A percentile compares a stretch with the other conserved stretches of the same genome.
Conservation (phyloP, 1,139 yeast species). For the Taiozyma sp. region DNA sequence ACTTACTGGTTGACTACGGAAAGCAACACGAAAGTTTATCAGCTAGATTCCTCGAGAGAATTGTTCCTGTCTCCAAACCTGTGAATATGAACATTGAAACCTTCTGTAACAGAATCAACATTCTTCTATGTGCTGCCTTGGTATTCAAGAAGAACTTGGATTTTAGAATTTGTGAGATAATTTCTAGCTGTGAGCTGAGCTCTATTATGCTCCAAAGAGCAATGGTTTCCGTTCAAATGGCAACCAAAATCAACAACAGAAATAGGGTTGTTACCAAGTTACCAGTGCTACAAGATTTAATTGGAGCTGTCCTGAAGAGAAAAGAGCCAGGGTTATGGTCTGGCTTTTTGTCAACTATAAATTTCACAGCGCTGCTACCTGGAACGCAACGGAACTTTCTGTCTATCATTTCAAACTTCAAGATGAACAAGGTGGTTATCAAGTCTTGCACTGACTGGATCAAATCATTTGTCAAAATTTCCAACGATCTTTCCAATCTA, state of each 20-base stretch:
- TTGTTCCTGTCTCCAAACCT: slow-evolving; percentile 17
- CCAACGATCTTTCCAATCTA: slow-evolving; percentile 2
- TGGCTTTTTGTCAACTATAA: slow-evolving; percentile 5
- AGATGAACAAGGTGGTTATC: slow-evolving; percentile 7
- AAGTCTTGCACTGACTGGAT: slow-evolving; percentile 2
- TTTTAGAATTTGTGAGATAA: slow-evolving; percentile 8
- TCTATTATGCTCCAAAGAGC: slow-evolving; percentile 6
- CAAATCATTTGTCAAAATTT: neutral
- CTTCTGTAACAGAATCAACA: slow-evolving; percentile 19
- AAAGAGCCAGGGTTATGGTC: slow-evolving; percentile 7
- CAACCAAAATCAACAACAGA: slow-evolving; percentile 7
- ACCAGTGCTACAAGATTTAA: slow-evolving; percentile 2
- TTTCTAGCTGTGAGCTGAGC: slow-evolving; percentile 1
- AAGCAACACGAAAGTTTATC: slow-evolving; percentile 1
- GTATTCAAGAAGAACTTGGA: slow-evolving; percentile 16
- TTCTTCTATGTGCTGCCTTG: slow-evolving; percentile 11
- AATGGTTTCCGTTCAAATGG: slow-evolving; percentile 5
- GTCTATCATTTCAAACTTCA: slow-evolving; percentile 6
- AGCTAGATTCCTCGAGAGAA: slow-evolving; percentile 17
- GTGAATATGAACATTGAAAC: slow-evolving; percentile 7
- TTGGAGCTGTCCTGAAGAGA: slow-evolving; percentile 2
- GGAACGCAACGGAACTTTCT: slow-evolving; percentile 12
- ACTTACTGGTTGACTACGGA: slow-evolving; percentile 10
- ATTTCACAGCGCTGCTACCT: slow-evolving; percentile 2
- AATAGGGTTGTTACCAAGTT: slow-evolving; percentile 5